Base-by-base conservation (phyloP, 2,329 filamentous ascomycete species). In the Bipolaris bicolor region DNA sequence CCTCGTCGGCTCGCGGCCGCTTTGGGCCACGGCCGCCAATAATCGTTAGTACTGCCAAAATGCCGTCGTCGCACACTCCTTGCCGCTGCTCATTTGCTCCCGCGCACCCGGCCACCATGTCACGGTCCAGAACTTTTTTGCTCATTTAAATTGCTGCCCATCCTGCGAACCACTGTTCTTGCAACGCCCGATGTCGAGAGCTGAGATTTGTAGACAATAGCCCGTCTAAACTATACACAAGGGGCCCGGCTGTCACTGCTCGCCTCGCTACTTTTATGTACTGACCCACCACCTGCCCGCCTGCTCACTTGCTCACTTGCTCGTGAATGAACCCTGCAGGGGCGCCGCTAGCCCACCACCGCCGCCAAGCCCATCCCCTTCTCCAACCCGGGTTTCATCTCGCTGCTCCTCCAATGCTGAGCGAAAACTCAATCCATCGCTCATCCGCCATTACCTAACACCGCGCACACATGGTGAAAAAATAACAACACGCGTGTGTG, bases 151-250 rank as follows among this genome's bases (percentile, higher is more conserved):
- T 54, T 64, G 58, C 53, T 57, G 50, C 53, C 47, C 55, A 20
- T 51, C 39, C 65, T 62, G 61, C 66, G 68, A 70, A 71, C 68
- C 63, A 70, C 64, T 61, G 68, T 66, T 68, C 64, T 46, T 52
- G 51, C 52, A 49, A 46, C 57, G 26, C 46, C 48, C 54, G 44
- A 41, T 57, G 53, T 62, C 55, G 37, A 29, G 44, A 50, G 58
- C 52, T 62, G 60, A 55, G 41, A 50, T 34, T 61, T 51, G 34
- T 55, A 22, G 24, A 52, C 44, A 61, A 49, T 60, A 56, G 18
- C 40, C 36, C 29, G 50, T 36, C 24, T 51, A 37, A n/a, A 24
- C 54, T 43, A 59, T 55, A 52, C 50, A 10, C 18, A 2, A 37
- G 31, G 39, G n/a, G 26, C 16, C 15, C 18, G 26, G 6, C 24